These are phyloP conservation scores for Fomitopsis serialis DNA, from an alignment of 768 basidiomycete species.

Conservation along the genomic window DNA sequence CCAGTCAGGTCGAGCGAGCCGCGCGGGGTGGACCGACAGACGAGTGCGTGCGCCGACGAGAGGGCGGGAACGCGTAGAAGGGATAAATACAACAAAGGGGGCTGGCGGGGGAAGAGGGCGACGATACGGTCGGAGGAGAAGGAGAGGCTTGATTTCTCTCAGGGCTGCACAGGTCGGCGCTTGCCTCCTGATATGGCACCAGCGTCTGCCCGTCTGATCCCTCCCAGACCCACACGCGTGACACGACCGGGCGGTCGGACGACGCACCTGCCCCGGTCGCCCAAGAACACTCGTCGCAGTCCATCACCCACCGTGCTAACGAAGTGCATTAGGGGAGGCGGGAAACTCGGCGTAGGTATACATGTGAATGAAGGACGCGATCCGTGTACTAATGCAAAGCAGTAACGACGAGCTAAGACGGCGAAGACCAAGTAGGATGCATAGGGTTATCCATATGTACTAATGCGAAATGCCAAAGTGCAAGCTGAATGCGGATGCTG, in stretches of 20 bases:
- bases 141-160: background rate
- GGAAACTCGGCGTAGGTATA: background rate
- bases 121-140: background rate
- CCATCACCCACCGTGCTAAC: background rate
- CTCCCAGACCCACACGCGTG: too few relatives aligned
- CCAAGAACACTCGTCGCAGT: too few relatives aligned
- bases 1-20: background rate
- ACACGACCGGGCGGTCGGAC: too few relatives aligned
- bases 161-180: conserved; percentile 2
- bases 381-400: background rate
- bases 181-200: background rate
- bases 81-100: background rate
- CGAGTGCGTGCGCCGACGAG: background rate
- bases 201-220: background rate
- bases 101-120: background rate
- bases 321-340: background rate
- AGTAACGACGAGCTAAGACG: background rate
- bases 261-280: too few relatives aligned
- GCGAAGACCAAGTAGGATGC: background rate
- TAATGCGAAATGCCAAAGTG: background rate
- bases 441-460: conserved; percentile 3
- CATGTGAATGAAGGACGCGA: background rate
- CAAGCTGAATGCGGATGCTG: background rate
- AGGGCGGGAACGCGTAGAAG: background rate
- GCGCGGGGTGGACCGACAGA: background rate